phyloP scores from a whole-genome alignment of 2,329 filamentous ascomycete species.

The Diaporthe sp. region DNA sequence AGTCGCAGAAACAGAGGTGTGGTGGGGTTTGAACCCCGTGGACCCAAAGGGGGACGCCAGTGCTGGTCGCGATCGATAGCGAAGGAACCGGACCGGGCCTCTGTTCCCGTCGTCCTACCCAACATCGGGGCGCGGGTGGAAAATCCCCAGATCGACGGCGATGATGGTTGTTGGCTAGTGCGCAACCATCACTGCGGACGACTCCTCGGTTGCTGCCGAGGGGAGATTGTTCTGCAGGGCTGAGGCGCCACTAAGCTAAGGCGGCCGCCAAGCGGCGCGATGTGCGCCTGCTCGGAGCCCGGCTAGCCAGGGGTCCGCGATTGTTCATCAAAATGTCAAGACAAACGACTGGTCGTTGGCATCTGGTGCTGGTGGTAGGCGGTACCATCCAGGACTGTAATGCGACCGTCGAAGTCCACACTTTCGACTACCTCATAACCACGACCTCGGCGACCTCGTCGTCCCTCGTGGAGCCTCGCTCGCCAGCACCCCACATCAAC shows the following conservation, averaged over 20 bases:
- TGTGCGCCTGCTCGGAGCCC: slow-evolving; percentile 46
- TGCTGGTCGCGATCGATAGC: background rate
- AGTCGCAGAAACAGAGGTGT: slow-evolving; percentile 6
- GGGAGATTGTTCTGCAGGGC: background rate
- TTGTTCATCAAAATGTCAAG: background rate
- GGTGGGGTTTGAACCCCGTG: background rate
- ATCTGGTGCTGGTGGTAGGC: background rate
- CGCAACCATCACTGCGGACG: background rate
- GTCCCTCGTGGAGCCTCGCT: slow-evolving; percentile 47
- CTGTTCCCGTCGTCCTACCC: background rate
- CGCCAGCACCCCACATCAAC: slow-evolving; percentile 49
- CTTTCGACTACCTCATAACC: slow-evolving; percentile 48
- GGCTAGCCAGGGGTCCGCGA: slow-evolving; percentile 42
- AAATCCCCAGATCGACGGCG: background rate
- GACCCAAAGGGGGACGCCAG: background rate
- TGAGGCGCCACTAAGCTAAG: background rate
- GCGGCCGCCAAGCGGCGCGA: slow-evolving; percentile 26
- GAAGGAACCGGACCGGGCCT: background rate
- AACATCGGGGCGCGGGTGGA: background rate
- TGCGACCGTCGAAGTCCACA: background rate
- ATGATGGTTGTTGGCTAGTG: background rate
- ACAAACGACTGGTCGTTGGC: background rate
- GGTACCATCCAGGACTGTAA: background rate
- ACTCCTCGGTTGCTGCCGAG: slow-evolving; percentile 13
- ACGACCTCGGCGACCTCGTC: slow-evolving; percentile 59